Conservation (phyloP, 805 yeast species). For the Barnettozyma botsteinii region DNA sequence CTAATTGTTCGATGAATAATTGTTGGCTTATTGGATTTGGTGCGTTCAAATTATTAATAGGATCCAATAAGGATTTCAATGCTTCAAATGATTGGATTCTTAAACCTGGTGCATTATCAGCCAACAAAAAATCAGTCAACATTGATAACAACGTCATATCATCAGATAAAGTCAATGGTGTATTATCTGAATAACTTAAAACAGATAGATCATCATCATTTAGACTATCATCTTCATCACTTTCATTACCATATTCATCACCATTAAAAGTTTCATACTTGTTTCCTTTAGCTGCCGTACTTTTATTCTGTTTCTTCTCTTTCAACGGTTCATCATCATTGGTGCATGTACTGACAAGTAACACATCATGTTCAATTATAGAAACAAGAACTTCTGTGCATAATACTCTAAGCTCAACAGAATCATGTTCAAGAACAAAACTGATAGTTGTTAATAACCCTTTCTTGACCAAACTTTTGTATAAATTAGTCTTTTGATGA, state of each 20-base stretch:
- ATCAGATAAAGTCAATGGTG: constrained; percentile 31
- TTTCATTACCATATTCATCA: constrained; percentile 6
- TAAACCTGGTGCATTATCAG: constrained; percentile 63
- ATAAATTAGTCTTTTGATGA: constrained; percentile 59
- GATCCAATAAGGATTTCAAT: constrained; percentile 64
- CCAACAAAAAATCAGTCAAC: constrained; percentile 52
- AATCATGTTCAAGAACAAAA: constrained; percentile 58
- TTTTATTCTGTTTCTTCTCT: neutral
- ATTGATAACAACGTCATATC: constrained; percentile 56
- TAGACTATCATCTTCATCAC: neutral
- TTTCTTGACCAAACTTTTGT: constrained; percentile 50
- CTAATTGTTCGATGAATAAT: constrained; percentile 21
- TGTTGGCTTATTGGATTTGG: constrained; percentile 22
- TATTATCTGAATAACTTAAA: constrained; percentile 2
- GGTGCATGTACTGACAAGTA: constrained; percentile 37
- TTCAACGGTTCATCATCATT: neutral
- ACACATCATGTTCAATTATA: constrained; percentile 78
- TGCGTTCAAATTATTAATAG: constrained; percentile 15
- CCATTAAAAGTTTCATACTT: constrained; percentile 11
- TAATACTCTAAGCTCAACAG: constrained; percentile 47
- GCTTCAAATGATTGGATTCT: constrained; percentile 85
- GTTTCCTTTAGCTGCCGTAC: neutral
- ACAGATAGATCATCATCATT: constrained; percentile 3
- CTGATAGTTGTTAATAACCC: constrained; percentile 68
- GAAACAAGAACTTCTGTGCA: constrained; percentile 79